Base-by-base conservation (phyloP, 768 basidiomycete genomes). In the Naganishia randhawae region DNA sequence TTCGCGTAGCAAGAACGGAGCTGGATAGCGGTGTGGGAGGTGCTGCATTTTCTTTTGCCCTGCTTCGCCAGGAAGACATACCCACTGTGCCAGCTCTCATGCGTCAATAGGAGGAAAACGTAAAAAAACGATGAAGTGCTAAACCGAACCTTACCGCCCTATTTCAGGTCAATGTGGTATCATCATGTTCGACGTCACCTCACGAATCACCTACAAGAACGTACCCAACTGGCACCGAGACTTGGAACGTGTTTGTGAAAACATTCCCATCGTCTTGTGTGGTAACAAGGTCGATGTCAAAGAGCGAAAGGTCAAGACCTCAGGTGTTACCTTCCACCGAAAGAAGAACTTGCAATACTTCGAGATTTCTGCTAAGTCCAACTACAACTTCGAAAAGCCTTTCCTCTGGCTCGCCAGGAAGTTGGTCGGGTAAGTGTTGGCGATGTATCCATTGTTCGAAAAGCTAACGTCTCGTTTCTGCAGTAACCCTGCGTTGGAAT, bases 311-410 rank as follows among this genome's bases (percentile, higher is more conserved):
- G 96, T 99, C 74, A 99, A 98, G 86, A 98, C 95, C 27, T 91
- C 91, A 61, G 87, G 89, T 50, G 96, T 99, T 70, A 99, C 96
- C 51, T 99, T 99, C 89, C 96, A 98, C 85, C 86, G 96, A 80
- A 99, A 99, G 91, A 99, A 99, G 86, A 97, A 95, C 83, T 86
- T 99, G 63, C 96, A 98, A 80, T 99, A 99, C 84, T 99, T 94
- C 80, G 96, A 99, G 78, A 98, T 99, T 74, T 98, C 96, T 0
- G 96, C 96, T 64, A 99, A 99, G 83, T 97, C 94, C 52, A 99
- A 99, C 85, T 99, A 98, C 82, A 99, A 99, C 85, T 98, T 98
- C 78, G 96, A 99, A 83, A 97, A 97, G 81, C 96, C 96, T 57
- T 98, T 99, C 91, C 86, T 99, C 72, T 98, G 96, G 96, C 85